phyloP scores from a whole-genome alignment of 2,329 filamentous ascomycete genomes.

The Talaromyces rugulosus region DNA sequence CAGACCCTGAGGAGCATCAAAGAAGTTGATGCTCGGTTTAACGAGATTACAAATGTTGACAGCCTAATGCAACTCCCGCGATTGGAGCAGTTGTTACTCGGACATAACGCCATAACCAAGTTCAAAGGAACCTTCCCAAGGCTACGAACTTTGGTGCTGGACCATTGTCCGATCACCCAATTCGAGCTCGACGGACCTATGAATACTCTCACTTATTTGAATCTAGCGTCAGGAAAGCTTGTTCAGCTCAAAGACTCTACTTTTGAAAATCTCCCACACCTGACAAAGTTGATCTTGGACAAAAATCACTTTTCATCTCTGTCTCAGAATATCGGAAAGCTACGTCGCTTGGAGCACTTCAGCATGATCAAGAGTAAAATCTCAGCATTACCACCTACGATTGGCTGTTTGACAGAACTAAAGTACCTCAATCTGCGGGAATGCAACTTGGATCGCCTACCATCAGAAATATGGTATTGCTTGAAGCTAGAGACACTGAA shows the following conservation, averaged over 20 bases:
- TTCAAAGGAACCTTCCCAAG: constrained; percentile 86
- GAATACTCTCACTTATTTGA: constrained; percentile 78
- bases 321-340: constrained; percentile 76
- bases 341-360: constrained; percentile 81
- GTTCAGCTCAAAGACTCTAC: constrained; percentile 81
- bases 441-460: constrained; percentile 86
- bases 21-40: constrained; percentile 93
- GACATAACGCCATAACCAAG: constrained; percentile 87
- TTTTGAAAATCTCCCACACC: constrained; percentile 79
- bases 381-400: constrained; percentile 76
- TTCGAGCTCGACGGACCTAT: constrained; percentile 78
- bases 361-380: constrained; percentile 92
- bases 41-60: constrained; percentile 82
- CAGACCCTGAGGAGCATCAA: constrained; percentile 70
- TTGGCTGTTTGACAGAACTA: constrained; percentile 81
- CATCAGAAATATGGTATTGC: constrained; percentile 94
- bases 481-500: constrained; percentile 87
- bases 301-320: constrained; percentile 94
- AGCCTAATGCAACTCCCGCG: constrained; percentile 78
- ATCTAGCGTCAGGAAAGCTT: constrained; percentile 85
- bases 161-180: constrained; percentile 91
- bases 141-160: constrained; percentile 78
- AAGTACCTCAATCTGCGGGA: constrained; percentile 82
- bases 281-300: constrained; percentile 85
- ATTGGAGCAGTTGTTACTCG: constrained; percentile 81